phyloP scores from a whole-genome alignment of 2,329 filamentous ascomycete genomes.

The Ascomycota sp. region DNA sequence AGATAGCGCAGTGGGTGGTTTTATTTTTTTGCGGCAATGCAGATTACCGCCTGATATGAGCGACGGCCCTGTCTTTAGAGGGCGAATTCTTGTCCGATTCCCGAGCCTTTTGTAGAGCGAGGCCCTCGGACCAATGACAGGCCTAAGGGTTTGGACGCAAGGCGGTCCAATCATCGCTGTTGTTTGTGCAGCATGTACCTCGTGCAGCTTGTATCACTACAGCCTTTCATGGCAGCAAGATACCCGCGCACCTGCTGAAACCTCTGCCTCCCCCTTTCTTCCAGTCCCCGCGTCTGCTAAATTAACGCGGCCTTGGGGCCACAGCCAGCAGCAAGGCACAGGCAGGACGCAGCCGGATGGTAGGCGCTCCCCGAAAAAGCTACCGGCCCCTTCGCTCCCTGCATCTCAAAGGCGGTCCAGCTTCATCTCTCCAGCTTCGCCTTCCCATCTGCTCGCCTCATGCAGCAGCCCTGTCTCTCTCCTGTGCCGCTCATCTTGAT shows the following conservation, averaged over 20 bases:
- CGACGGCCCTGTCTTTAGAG: conserved; percentile 2
- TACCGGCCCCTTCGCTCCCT: conserved; percentile 10
- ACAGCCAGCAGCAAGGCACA: too few species aligned
- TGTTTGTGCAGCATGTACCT: too few species aligned
- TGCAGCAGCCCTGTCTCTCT: conserved; percentile 1
- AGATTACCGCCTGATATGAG: too few species aligned
- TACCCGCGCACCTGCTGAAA: not conserved
- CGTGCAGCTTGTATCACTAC: too few species aligned
- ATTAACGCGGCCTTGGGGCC: too few species aligned
- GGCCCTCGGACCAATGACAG: conserved; percentile 9
- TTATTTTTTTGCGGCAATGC: too few species aligned
- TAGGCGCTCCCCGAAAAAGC: conserved; percentile 15
- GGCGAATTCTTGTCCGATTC: conserved; percentile 1
- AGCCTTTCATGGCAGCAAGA: too few species aligned
- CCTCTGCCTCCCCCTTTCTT: not conserved
- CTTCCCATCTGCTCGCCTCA: conserved; percentile 1
- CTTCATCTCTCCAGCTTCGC: conserved; percentile 1
- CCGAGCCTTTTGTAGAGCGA: not conserved
- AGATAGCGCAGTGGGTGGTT: too few species aligned
- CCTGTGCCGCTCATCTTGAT: conserved; percentile 1
- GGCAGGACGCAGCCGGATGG: too few species aligned
- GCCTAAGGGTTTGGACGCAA: too few species aligned
- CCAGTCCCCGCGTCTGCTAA: not conserved
- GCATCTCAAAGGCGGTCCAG: not conserved
- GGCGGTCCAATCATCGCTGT: too few species aligned